These are phyloP conservation scores for Hibiscus trionum DNA, from an alignment of 345 rosid genomes.

Conservation along the genomic window DNA sequence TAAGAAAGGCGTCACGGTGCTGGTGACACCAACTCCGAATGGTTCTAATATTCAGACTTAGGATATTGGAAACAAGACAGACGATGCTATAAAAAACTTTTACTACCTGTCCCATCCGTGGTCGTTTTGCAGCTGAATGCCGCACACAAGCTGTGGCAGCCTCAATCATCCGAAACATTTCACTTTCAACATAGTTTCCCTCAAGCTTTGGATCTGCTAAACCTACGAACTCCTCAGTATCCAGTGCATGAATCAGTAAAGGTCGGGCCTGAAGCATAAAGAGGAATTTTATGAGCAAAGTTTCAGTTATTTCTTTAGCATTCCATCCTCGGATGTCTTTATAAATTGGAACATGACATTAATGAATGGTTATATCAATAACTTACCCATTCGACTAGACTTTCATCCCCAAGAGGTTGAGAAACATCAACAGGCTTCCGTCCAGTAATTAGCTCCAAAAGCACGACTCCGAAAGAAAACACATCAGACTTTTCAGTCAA, in stretches of 20 bases:
- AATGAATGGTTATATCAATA: neutral
- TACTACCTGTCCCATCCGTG: slow-evolving; percentile 85
- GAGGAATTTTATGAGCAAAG: slow-evolving; percentile 5
- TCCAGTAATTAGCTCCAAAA: slow-evolving; percentile 93
- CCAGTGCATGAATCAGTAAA: slow-evolving; percentile 62
- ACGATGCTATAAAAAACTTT: neutral
- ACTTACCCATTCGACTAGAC: slow-evolving; percentile 94
- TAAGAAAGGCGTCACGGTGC: slow-evolving; percentile 1
- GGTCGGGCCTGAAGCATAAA: slow-evolving; percentile 71
- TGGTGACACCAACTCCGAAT: neutral
- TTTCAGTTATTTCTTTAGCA: slow-evolving; percentile 5
- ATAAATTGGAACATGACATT: neutral
- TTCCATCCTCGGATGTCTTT: neutral
- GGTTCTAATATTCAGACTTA: neutral
- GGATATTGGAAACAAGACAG: neutral
- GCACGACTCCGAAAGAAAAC: slow-evolving; percentile 87
- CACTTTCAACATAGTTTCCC: slow-evolving; percentile 47
- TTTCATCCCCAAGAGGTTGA: slow-evolving; percentile 87
- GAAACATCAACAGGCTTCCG: slow-evolving; percentile 88
- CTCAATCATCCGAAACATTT: slow-evolving; percentile 79
- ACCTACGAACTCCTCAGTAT: slow-evolving; percentile 44
- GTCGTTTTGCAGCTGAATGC: slow-evolving; percentile 84
- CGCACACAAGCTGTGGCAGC: slow-evolving; percentile 91
- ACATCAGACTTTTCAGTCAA: slow-evolving; percentile 94
- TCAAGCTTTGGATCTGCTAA: slow-evolving; percentile 75